Percentiles rank a stretch among this genome's conserved stretches.
Evolutionary conservation across 1,284 basidiomycete genomes (phyloP).

Genomic region (Cryptococcus wingfieldii): DNA sequence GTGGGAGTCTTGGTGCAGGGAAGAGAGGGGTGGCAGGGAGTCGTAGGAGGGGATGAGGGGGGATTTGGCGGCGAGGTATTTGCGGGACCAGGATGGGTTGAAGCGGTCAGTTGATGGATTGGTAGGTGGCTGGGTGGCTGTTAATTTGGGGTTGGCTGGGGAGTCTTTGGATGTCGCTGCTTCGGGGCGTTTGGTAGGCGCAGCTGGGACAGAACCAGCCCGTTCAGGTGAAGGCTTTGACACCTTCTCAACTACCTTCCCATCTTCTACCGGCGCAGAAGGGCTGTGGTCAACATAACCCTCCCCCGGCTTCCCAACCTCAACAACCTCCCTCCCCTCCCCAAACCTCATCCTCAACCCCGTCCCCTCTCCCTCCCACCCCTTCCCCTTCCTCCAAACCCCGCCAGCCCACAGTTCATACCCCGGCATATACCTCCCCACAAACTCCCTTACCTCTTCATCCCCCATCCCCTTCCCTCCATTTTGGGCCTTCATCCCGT

Average conservation of each 20-base stretch:
- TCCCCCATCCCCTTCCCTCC: slow-evolving; percentile 84
- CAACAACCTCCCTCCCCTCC: slow-evolving; percentile 32
- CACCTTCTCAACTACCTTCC: not conserved
- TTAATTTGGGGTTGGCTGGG: not conserved
- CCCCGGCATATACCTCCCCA: slow-evolving; percentile 42
- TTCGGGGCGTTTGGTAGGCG: not conserved
- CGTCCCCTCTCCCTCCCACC: slow-evolving; percentile 30
- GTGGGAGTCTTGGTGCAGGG: slow-evolving; percentile 46
- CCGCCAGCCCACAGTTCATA: slow-evolving; percentile 35
- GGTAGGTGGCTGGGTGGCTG: not conserved
- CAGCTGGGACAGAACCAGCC: not conserved
- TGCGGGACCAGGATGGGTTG: slow-evolving; percentile 49
- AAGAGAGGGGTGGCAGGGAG: slow-evolving; percentile 45
- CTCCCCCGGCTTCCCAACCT: slow-evolving; percentile 8
- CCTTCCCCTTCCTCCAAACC: slow-evolving; percentile 12
- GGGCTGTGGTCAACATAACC: not conserved
- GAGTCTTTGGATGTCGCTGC: not conserved
- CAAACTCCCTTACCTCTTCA: slow-evolving; percentile 65
- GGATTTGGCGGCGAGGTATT: slow-evolving; percentile 49
- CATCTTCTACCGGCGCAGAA: not conserved
- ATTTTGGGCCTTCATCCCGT: slow-evolving; percentile 73
- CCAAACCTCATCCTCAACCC: slow-evolving; percentile 34
- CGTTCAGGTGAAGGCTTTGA: not conserved
- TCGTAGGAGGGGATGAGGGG: slow-evolving; percentile 50
- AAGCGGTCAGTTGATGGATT: slow-evolving; percentile 11